phyloP scores from a whole-genome alignment of 805 yeast genomes.

The Kodamaea jinghongensis region DNA sequence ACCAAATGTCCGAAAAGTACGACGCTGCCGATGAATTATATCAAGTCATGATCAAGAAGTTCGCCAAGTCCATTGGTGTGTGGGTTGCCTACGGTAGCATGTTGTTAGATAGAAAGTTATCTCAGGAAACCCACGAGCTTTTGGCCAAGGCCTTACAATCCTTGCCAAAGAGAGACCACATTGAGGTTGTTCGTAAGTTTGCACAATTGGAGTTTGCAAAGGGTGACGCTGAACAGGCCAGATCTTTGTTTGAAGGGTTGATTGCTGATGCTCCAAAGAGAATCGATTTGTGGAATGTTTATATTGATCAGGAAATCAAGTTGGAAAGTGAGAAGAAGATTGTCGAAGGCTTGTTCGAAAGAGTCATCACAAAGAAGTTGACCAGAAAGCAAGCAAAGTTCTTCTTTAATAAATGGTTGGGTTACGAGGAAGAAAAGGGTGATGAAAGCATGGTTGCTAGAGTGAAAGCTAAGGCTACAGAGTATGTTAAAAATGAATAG shows the following conservation, averaged over 20 bases:
- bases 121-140: slow-evolving; percentile 66
- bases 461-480: slow-evolving; percentile 88
- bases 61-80: slow-evolving; percentile 66
- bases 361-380: slow-evolving; percentile 66
- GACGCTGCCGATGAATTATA: slow-evolving; percentile 69
- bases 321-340: slow-evolving; percentile 53
- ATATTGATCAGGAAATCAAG: slow-evolving; percentile 90
- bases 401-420: slow-evolving; percentile 90
- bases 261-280: slow-evolving; percentile 87
- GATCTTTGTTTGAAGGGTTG: slow-evolving; percentile 91
- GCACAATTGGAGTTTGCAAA: slow-evolving; percentile 82
- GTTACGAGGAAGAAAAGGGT: slow-evolving; percentile 65
- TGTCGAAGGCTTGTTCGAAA: slow-evolving; percentile 78
- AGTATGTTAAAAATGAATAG: slow-evolving; percentile 49
- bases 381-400: slow-evolving; percentile 89
- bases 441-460: slow-evolving; percentile 73
- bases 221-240: slow-evolving; percentile 93
- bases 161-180: slow-evolving; percentile 68
- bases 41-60: slow-evolving; percentile 66
- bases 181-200: slow-evolving; percentile 81
- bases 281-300: slow-evolving; percentile 92
- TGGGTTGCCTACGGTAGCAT: slow-evolving; percentile 85
- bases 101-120: slow-evolving; percentile 56
- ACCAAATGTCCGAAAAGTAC: slow-evolving; percentile 66
- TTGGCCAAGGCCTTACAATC: slow-evolving; percentile 70